These are phyloP conservation scores for Fusarium sp. DNA, from an alignment of 2,329 filamentous ascomycete genomes.

Conservation along the genomic window DNA sequence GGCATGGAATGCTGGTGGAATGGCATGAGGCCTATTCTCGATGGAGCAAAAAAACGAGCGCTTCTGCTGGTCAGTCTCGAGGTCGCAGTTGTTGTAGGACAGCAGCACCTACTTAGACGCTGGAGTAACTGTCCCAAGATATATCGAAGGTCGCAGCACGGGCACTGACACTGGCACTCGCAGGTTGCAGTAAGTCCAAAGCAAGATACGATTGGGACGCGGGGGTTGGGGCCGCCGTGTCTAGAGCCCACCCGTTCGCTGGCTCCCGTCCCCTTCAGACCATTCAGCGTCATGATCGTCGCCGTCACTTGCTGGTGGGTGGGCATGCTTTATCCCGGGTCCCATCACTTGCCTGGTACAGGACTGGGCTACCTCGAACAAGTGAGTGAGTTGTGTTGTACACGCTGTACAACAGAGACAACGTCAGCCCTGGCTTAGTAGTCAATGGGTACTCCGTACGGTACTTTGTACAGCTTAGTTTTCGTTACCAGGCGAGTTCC, in stretches of 20 bases:
- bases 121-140: constrained; percentile 20
- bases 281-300: constrained; percentile 39
- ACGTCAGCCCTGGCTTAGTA: constrained; percentile 16
- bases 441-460: not conserved
- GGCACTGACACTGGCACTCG: not conserved
- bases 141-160: constrained; percentile 9
- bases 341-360: constrained; percentile 16
- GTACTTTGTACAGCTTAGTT: not conserved
- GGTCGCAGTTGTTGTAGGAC: constrained; percentile 25
- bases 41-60: constrained; percentile 6
- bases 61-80: constrained; percentile 30
- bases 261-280: constrained; percentile 27
- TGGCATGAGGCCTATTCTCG: constrained; percentile 26
- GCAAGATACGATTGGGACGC: constrained; percentile 21
- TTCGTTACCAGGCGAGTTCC: not conserved
- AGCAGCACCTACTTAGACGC: constrained; percentile 21
- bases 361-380: constrained; percentile 1
- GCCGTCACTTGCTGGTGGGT: constrained; percentile 19
- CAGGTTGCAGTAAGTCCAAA: constrained; percentile 20
- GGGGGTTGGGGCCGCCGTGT: constrained; percentile 25
- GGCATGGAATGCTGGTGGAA: constrained; percentile 36
- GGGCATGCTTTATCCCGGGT: constrained; percentile 33
- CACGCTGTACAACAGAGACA: constrained; percentile 21
- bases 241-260: constrained; percentile 41
- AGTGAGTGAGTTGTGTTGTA: constrained; percentile 20